phyloP scores from a whole-genome alignment of 2,329 filamentous ascomycete genomes.

The Trichophaea hybrida region DNA sequence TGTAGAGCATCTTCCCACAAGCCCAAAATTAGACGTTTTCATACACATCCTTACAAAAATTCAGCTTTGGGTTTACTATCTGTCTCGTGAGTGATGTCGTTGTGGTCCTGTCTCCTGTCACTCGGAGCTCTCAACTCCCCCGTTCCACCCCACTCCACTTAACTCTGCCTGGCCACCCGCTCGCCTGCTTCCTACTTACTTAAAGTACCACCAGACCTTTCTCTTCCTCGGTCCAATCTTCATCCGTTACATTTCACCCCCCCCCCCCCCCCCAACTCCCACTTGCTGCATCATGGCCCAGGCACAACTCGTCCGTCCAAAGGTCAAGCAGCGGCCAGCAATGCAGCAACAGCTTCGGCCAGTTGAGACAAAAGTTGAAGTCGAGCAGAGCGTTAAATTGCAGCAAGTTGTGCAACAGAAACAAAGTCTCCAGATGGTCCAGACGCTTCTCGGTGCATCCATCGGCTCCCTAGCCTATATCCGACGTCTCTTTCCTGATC shows the following conservation, averaged over 20 bases:
- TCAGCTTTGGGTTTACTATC: too few relatives aligned
- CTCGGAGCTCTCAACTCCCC: too few relatives aligned
- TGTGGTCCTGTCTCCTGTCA: too few relatives aligned
- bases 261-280: background rate
- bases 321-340: background rate
- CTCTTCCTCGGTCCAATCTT: background rate
- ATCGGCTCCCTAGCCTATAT: slow-evolving; percentile 26
- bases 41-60: background rate
- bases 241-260: background rate
- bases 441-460: slow-evolving; percentile 26
- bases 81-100: too few relatives aligned
- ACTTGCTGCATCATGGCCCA: background rate
- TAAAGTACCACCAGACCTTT: background rate
- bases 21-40: background rate
- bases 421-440: slow-evolving; percentile 26
- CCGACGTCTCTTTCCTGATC: slow-evolving; percentile 27
- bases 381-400: background rate
- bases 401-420: slow-evolving; percentile 19
- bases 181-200: too few relatives aligned
- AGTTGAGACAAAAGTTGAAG: too few relatives aligned
- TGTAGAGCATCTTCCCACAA: background rate
- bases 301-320: background rate
- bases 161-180: too few relatives aligned
- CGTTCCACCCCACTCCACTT: too few relatives aligned
- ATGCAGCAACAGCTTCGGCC: background rate